Base-by-base conservation (phyloP, 2,329 filamentous ascomycete genomes). In the Penicillium oxalicum region DNA sequence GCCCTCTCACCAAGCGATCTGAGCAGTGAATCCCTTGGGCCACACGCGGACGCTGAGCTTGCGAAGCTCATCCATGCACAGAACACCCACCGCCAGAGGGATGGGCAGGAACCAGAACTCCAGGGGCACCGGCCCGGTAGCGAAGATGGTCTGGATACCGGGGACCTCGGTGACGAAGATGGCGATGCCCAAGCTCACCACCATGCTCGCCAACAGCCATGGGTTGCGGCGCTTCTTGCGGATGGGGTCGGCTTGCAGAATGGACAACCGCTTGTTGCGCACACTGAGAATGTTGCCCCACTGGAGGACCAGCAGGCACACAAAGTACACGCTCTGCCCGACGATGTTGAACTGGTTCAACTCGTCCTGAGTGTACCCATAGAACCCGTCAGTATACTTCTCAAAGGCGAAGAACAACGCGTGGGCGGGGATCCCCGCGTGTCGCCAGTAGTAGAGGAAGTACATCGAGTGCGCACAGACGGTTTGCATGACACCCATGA, bases 271-370 rank as follows among this genome's bases (percentile, higher is more conserved):
- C 33, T 77, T 76, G 53, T 76, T 80, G 40, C 77, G 71, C 5
- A 79, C 72, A 1, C 62, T 64, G 8, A 79, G 64, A 34, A 79
- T 72, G 51, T 79, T 79, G 1, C 76, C 76, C 72, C 75, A 77
- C 50, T 80, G 77, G 27, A 80, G 63, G 32, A 79, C 71, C 0
- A 80, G 74, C 0, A 80, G 66, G 0, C 73, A 76, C 8, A 80
- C 73, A 48, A 80, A 80, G 61, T 80, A 80, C 4, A 80, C 73
- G 39, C 72, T 69, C 55, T 78, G 76, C 3, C 74, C 77, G 0
- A 69, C 70, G 45, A 66, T 69, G 61, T 77, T 78, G 66, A 79
- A 77, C n/a, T 72, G 56, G 1, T 58, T 67, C 2, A 80, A 68
- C 53, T 79, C 54, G 4, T 67, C 74, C 6, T 63, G 36, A 0